Evolutionary conservation across 805 yeast species (phyloP).

Genomic region (Candida boleticola): DNA sequence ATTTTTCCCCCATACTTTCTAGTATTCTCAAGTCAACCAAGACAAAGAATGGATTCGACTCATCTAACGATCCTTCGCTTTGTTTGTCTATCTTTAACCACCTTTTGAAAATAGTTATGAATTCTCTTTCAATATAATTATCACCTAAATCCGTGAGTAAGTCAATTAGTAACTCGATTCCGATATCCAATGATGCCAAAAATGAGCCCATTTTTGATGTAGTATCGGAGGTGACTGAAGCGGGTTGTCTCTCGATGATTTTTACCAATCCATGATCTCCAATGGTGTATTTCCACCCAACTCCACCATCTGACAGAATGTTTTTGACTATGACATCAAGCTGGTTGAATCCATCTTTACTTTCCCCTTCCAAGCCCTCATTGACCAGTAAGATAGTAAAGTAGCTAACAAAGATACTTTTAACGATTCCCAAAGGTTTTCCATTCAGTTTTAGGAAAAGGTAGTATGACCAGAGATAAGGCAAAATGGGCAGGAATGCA

Average conservation of each 20-base stretch:
- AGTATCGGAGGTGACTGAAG: not conserved
- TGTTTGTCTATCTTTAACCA: conserved; percentile 47
- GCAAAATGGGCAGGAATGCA: conserved; percentile 29
- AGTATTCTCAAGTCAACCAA: conserved; percentile 62
- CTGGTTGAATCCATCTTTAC: not conserved
- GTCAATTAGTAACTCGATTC: conserved; percentile 27
- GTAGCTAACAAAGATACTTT: conserved; percentile 38
- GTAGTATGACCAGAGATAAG: conserved; percentile 45
- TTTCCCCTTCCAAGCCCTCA: conserved; percentile 15
- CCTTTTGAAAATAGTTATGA: conserved; percentile 51
- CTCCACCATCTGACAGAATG: conserved; percentile 27
- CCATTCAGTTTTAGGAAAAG: conserved; percentile 26
- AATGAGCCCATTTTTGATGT: conserved; percentile 28
- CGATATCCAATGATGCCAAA: conserved; percentile 25
- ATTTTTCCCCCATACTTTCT: conserved; percentile 56
- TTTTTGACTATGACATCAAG: conserved; percentile 34
- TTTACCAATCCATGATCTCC: conserved; percentile 42
- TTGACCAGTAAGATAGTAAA: conserved; percentile 18
- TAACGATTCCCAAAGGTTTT: conserved; percentile 33
- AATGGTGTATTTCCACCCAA: conserved; percentile 38
- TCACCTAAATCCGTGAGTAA: conserved; percentile 53
- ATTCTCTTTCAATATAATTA: conserved; percentile 42
- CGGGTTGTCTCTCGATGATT: conserved; percentile 12
- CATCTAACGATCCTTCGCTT: conserved; percentile 11
- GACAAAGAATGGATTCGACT: conserved; percentile 50